Conservation (phyloP, 2,329 filamentous ascomycete species). For the Exophiala spinifera region DNA sequence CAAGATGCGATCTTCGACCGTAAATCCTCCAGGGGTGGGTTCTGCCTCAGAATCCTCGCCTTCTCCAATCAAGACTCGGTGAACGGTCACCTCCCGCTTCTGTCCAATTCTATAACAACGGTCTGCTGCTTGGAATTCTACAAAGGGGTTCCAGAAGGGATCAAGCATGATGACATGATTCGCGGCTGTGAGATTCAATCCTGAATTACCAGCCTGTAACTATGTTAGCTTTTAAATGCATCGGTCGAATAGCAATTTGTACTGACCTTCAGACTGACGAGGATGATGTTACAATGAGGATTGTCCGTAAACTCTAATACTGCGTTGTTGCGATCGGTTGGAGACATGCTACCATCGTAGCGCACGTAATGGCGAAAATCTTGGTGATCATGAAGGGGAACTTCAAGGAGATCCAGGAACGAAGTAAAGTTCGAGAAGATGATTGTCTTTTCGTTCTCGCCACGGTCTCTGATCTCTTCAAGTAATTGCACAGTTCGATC, state of each 20-base stretch:
- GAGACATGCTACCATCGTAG: constrained; percentile 74
- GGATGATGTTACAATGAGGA: constrained; percentile 62
- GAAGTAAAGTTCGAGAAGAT: constrained; percentile 81
- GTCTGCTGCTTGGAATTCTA: constrained; percentile 89
- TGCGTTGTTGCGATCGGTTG: constrained; percentile 62
- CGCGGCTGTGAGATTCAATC: constrained; percentile 79
- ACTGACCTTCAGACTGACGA: constrained; percentile 65
- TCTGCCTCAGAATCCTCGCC: background rate
- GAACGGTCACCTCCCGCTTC: constrained; percentile 67
- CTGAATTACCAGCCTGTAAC: constrained; percentile 67
- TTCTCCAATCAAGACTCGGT: constrained; percentile 70
- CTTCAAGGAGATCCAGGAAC: constrained; percentile 72
- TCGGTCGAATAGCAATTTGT: too few relatives aligned
- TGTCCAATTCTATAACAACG: constrained; percentile 88
- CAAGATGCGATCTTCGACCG: constrained; percentile 85
- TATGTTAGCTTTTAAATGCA: too few relatives aligned
- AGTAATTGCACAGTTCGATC: constrained; percentile 66
- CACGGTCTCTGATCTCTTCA: constrained; percentile 45
- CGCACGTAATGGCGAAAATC: constrained; percentile 59
- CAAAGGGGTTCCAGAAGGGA: constrained; percentile 81
- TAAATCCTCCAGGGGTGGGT: constrained; percentile 38
- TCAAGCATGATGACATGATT: constrained; percentile 87
- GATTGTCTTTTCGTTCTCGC: constrained; percentile 69
- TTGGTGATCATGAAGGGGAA: constrained; percentile 53
- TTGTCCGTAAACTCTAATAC: constrained; percentile 66